Evolutionary conservation across 192 early-diverging fungal species (phyloP), one percentile per base, ranked within the genome.

Genomic region (Gaertneriomyces sp.): DNA sequence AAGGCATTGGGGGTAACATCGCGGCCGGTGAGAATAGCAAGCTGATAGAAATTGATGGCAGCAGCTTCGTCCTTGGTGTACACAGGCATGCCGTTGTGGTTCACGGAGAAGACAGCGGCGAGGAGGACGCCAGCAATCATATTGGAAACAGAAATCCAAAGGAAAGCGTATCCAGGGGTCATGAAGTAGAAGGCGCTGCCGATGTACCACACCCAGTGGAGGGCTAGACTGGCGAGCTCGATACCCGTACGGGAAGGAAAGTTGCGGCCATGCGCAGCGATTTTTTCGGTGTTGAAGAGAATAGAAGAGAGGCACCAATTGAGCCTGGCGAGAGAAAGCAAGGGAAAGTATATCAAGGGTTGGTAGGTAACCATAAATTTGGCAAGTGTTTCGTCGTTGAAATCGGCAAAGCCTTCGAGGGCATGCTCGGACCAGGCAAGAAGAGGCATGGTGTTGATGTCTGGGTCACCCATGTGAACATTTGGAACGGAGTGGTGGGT

Each of bases 11-110:
- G 67, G 56, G 70, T 66, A 17, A 93, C 88, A 78, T 91, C 84
- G 58, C 91, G 85, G 16, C 89, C 91, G 53, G 91, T 93, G n/a
- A 85, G 69, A 53, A 90, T 81, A 49, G 88, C 85, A 40, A 90
- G 82, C 58, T 84, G 79, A 66, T 85, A 91, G 65, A 91, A 93
- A 61, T 90, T 86, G 77, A 87, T 86, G 4, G 79, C 68, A 12
- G 79, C 71, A 50, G 86, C 76, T 68, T 90, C 79, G 46, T 85
- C 75, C 49, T 76, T 61, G 7, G 84, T 79, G 71, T 89, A 87
- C 33, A 93, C 77, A n/a, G 89, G 85, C 90, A 91, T 93, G 57
- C 91, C 91, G 73, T 85, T 89, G 75, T 93, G 91, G 74, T 93
- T 93, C 39, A 93, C 70, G 17, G 86, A 82, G 61, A 93, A 91